Conservation (phyloP, 2,329 filamentous ascomycete species). For the Ceratocystis alfenasii region DNA sequence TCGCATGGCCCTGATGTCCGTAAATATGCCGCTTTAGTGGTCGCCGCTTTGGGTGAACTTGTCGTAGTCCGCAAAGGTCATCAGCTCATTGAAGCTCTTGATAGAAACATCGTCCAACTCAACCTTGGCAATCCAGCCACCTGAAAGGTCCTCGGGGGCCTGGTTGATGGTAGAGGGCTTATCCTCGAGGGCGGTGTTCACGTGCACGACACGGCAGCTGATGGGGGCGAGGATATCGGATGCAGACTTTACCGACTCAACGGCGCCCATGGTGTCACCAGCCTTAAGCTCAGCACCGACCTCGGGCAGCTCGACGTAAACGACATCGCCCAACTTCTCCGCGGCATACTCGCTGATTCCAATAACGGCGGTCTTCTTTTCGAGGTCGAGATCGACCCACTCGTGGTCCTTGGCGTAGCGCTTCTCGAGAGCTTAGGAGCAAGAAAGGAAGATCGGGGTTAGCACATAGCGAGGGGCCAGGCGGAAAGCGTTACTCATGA, state of each 20-base stretch:
- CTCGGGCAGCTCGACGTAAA: conserved; percentile 88
- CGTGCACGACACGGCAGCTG: conserved; percentile 59
- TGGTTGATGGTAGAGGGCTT: conserved; percentile 81
- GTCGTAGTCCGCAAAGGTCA: conserved; percentile 69
- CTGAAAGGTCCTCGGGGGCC: conserved; percentile 66
- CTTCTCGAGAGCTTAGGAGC: conserved; percentile 48
- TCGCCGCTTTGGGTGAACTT: conserved; percentile 48
- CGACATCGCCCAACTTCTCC: conserved; percentile 84
- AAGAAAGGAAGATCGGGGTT: background rate
- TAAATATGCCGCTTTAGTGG: conserved; percentile 27
- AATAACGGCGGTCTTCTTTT: conserved; percentile 66
- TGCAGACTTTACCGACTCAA: conserved; percentile 98
- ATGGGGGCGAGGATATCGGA: conserved; percentile 91
- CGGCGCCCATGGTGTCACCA: conserved; percentile 81
- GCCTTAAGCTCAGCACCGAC: conserved; percentile 53
- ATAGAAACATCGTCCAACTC: conserved; percentile 54
- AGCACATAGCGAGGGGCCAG: background rate
- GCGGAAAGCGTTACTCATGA: background rate
- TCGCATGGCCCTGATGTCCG: too few relatives aligned
- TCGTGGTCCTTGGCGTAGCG: conserved; percentile 96
- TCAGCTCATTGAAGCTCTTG: conserved; percentile 60
- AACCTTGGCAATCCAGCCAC: conserved; percentile 89
- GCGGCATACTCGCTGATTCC: conserved; percentile 90
- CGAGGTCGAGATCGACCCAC: conserved; percentile 81
- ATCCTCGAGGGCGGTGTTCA: conserved; percentile 67